Percentiles rank a stretch among this genome's conserved stretches.
These are phyloP conservation scores for Rhodosorus marinus DNA, from an alignment of 23 red algal species.

Conservation along the genomic window DNA sequence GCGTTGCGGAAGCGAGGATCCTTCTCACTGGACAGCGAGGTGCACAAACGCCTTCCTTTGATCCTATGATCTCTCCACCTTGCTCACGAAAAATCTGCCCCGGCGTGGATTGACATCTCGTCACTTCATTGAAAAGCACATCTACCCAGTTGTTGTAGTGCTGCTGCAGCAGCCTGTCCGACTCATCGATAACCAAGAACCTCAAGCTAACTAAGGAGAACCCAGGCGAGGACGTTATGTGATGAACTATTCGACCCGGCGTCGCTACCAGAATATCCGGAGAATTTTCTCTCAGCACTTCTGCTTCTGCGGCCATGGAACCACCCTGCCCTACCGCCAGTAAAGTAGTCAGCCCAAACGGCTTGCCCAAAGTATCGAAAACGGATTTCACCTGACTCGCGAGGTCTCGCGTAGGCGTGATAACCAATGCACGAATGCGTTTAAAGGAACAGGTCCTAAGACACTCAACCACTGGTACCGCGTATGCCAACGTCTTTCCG, in stretches of 20 bases:
- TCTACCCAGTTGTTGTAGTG: conserved; percentile 36
- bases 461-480: conserved; percentile 36
- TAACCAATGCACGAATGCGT: conserved; percentile 33
- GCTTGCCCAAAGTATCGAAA: conserved; percentile 10
- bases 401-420: conserved; percentile 74
- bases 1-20: conserved; percentile 61
- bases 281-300: background rate
- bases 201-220: conserved; percentile 31
- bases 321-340: conserved; percentile 8
- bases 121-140: conserved; percentile 11
- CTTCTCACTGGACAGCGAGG: conserved; percentile 28
- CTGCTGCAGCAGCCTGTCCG: conserved; percentile 70
- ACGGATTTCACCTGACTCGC: conserved; percentile 35
- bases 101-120: too few species aligned
- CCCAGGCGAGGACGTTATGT: conserved; percentile 12
- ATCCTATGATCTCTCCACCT: too few species aligned
- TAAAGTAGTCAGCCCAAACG: background rate
- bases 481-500: conserved; percentile 90
- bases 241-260: conserved; percentile 58
- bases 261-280: conserved; percentile 60
- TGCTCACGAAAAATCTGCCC: too few species aligned
- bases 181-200: conserved; percentile 79
- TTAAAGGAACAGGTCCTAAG: background rate
- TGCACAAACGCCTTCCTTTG: too few species aligned
- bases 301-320: background rate